Base-by-base conservation (phyloP, 768 basidiomycete species). In the Galerina marginata region DNA sequence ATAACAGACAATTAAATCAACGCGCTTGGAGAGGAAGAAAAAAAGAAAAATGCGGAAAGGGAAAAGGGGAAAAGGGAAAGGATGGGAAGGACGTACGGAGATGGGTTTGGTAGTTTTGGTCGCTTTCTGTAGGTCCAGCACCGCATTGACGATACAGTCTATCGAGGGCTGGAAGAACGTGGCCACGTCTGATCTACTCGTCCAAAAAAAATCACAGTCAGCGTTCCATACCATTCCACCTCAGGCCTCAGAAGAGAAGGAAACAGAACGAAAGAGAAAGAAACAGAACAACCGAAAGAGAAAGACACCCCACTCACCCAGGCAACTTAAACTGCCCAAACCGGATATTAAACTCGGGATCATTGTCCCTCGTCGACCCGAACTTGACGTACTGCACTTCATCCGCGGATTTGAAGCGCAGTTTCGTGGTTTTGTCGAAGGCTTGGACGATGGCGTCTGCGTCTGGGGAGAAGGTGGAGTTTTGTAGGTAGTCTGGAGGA, bases 381-480 rank as follows among this genome's bases (percentile, higher is more conserved):
- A 86, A 84, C 51, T 75, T 77, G 58, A 86, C 77, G 65, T 76
- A 84, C 23, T 79, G 76, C 1, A 75, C 73, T 16, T 83, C 77
- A 0, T 64, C 50, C 9, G 72, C 60, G 54, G 74, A 74, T 23
- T 69, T 70, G 63, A 85, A 86, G 14, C 76, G 70, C 0, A 78
- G 67, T 56, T 84, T 86, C 1, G 82, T 79, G 1, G 77, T 74
- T 58, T 75, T 79, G 62, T 85, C 83, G 56, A 85, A 86, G 45
- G 69, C 71, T 10, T 64, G 59, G 4, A 70, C 67, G 60, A 85
- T 82, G 36, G 81, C 70, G 14, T 73, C 67, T 16, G 84, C 55
- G 54, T 83, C 81, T 6, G 79, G 79, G 0, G 64, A 46, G 49
- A 74, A 85, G 37, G 71, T 69, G 1, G 82, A 83, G 9, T 76